These are phyloP conservation scores for Asclepias syriaca DNA, from an alignment of 257 asterid species.

Conservation along the genomic window DNA sequence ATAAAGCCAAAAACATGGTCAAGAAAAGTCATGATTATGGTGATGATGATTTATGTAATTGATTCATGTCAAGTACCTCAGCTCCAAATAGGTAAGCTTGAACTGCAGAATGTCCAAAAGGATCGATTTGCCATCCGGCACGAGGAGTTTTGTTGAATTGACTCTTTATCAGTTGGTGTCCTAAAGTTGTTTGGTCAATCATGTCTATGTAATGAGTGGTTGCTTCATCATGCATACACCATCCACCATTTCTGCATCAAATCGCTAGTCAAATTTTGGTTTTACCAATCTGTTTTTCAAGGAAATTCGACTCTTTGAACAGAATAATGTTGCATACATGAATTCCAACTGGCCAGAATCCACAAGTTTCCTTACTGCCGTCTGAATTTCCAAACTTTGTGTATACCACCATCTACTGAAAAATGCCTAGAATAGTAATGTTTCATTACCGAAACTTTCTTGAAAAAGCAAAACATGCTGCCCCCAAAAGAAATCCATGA, in stretches of 20 bases:
- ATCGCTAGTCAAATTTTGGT: background rate
- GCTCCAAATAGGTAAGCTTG: conserved; percentile 77
- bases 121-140: conserved; percentile 98
- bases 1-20: conserved; percentile 14
- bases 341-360: conserved; percentile 78
- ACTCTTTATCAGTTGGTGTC: conserved; percentile 61
- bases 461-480: background rate
- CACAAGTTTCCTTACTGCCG: conserved; percentile 51
- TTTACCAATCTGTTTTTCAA: background rate
- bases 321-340: conserved; percentile 45
- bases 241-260: conserved; percentile 75
- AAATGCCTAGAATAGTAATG: conserved; percentile 48
- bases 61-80: conserved; percentile 37
- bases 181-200: conserved; percentile 94
- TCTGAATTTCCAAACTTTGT: conserved; percentile 54
- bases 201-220: conserved; percentile 73
- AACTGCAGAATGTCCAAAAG: conserved; percentile 92
- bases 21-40: background rate
- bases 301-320: background rate
- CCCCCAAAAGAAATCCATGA: background rate
- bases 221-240: conserved; percentile 99
- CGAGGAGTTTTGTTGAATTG: conserved; percentile 79
- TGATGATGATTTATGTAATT: background rate
- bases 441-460: background rate
- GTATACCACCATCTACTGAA: conserved; percentile 83